Base-by-base conservation (phyloP, 2,329 filamentous ascomycete genomes). In the Beauveria sp. region DNA sequence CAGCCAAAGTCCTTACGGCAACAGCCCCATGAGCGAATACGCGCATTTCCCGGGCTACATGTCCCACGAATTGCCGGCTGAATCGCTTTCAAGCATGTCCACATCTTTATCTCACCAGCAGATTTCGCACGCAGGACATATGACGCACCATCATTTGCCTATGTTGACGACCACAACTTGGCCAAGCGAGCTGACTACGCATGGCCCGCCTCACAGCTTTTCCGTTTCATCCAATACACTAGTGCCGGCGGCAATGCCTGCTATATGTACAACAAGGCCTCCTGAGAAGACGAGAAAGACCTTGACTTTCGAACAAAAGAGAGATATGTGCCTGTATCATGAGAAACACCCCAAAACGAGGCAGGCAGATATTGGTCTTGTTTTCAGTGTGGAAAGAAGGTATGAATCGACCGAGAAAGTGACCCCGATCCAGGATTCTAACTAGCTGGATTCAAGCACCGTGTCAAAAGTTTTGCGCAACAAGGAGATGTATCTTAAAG, bases 351-450 rank as follows among this genome's bases (percentile, higher is more conserved):
- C 93, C 24, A 88, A 86, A 54, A 88, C 91, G 51, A 96, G 96
- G 76, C 95, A 99, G 77, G 95, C 92, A 20, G 93, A 98, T 71
- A 99, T 99, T 76, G 95, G 95, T 76, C 89, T 88, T 63, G 87
- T 92, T 72, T 99, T 99, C 76, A 93, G 93, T 42, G 95, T 99
- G 58, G 95, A 99, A 78, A 82, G 95, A 88, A 98, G 95, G 95
- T 98, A 87, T 74, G 78, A 62, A 5, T 14, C 9, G 34, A 14
- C 22, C 20, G 4, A 24, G 6, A 50, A 12, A 50, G 1, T 10
- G 2, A 16, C 14, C 5, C 42, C 8, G 5, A 9, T 12, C 7
- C 38, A 26, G 10, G 38, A 49, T 62, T 62, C 70, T 71, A 62
- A 71, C 68, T 63, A 58, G 52, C 55, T 60, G 54, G 46, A 69